phyloP scores from a whole-genome alignment of 2,329 filamentous ascomycete genomes.

The Pestalotiopsis sp. region DNA sequence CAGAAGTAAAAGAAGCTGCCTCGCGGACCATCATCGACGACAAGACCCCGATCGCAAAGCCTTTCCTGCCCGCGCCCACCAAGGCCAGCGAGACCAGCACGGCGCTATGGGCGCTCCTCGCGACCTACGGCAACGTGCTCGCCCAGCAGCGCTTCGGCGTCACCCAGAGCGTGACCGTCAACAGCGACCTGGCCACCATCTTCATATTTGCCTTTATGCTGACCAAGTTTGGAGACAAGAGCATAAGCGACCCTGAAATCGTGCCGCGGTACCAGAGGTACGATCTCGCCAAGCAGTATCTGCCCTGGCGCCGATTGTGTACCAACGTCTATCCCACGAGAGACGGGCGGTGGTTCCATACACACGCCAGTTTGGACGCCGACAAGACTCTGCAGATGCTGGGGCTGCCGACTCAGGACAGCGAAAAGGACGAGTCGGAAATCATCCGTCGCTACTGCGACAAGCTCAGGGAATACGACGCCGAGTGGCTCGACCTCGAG shows the following conservation, averaged over 20 bases:
- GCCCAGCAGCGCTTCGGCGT: slow-evolving; percentile 23
- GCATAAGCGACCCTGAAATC: slow-evolving; percentile 22
- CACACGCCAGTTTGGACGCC: slow-evolving; percentile 36
- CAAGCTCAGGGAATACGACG: slow-evolving; percentile 27
- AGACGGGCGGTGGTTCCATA: slow-evolving; percentile 37
- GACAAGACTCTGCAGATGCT: slow-evolving; percentile 33
- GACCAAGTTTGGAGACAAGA: slow-evolving; percentile 25
- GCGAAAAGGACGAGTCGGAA: slow-evolving; percentile 30
- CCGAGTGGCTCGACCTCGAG: slow-evolving; percentile 31
- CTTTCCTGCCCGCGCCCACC: slow-evolving; percentile 31
- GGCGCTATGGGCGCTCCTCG: slow-evolving; percentile 32
- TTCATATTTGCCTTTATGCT: slow-evolving; percentile 33
- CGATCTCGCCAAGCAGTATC: slow-evolving; percentile 26
- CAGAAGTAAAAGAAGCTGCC: slow-evolving; percentile 23
- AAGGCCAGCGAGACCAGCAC: slow-evolving; percentile 33
- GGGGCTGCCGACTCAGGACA: slow-evolving; percentile 27
- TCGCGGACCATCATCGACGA: slow-evolving; percentile 28
- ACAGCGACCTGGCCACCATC: slow-evolving; percentile 31
- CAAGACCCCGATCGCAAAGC: slow-evolving; percentile 21
- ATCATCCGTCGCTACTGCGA: slow-evolving; percentile 27
- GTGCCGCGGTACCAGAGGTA: slow-evolving; percentile 25
- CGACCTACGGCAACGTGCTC: slow-evolving; percentile 31
- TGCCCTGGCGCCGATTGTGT: slow-evolving; percentile 32
- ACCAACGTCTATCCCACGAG: slow-evolving; percentile 35
- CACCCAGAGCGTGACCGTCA: slow-evolving; percentile 26